Percentiles rank a stretch among this genome's conserved stretches.
Conservation (phyloP, 1,139 yeast species). For the Lodderomyces oxycetoniae region DNA sequence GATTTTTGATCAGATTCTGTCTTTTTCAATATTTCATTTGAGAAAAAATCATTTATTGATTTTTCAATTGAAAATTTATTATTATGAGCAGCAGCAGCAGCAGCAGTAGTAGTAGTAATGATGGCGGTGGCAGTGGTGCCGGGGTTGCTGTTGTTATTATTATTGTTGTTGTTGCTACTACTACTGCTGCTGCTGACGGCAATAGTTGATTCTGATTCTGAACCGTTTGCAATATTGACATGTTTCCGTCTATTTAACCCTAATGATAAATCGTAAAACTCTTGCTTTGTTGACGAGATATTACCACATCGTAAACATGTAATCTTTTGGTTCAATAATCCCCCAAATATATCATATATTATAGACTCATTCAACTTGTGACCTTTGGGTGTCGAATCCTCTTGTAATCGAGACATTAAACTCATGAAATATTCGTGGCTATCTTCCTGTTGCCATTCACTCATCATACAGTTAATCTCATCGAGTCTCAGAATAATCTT, state of each 20-base stretch:
- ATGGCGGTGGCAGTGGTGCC: background rate
- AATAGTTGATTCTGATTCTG: no score
- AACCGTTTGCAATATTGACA: constrained; percentile 6
- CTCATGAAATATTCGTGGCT: constrained; percentile 97
- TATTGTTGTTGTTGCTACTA: no score
- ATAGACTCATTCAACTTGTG: constrained; percentile 75
- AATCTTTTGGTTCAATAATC: constrained; percentile 76
- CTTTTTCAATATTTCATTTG: constrained; percentile 67
- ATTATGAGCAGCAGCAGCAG: no score
- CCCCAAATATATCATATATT: constrained; percentile 91
- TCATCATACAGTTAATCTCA: constrained; percentile 93
- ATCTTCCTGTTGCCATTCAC: constrained; percentile 96
- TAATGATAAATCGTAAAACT: constrained; percentile 85
- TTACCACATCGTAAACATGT: constrained; percentile 77
- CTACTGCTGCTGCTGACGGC: no score
- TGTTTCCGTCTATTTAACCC: constrained; percentile 49
- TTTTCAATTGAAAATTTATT: constrained; percentile 57
- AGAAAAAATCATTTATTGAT: constrained; percentile 75
- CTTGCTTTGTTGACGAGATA: constrained; percentile 86
- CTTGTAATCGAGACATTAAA: constrained; percentile 79
- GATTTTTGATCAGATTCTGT: constrained; percentile 56
- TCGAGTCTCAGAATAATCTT: constrained; percentile 66
- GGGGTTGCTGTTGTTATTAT: no score
- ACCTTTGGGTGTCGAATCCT: constrained; percentile 88
- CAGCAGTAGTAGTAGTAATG: no score